Evolutionary conservation across 2,329 filamentous ascomycete genomes (phyloP).

Genomic region (Aureobasidium mangrovei): DNA sequence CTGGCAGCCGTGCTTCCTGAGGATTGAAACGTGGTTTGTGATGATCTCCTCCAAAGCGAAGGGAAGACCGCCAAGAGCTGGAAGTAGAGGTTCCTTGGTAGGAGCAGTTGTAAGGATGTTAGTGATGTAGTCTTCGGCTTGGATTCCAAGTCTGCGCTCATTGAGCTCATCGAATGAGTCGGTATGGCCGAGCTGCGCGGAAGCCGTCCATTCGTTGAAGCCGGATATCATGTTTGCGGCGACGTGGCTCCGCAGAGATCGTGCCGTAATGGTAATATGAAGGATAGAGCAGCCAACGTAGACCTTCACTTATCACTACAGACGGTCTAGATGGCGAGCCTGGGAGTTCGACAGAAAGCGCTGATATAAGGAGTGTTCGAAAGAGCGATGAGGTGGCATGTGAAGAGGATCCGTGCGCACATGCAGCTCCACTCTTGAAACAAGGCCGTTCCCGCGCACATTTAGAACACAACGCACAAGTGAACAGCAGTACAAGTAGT

Average conservation of each 20-base stretch:
- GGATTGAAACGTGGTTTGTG: constrained; percentile 63
- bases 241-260: not conserved
- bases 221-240: constrained; percentile 32
- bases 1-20: constrained; percentile 58
- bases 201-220: constrained; percentile 50
- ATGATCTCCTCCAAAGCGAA: constrained; percentile 68
- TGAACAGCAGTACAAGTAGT: not conserved
- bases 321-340: not conserved
- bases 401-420: constrained; percentile 6
- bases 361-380: constrained; percentile 3
- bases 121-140: constrained; percentile 82
- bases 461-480: not conserved
- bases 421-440: not conserved
- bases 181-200: constrained; percentile 40
- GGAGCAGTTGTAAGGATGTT: constrained; percentile 62
- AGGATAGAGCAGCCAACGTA: too few relatives aligned
- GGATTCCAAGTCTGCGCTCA: constrained; percentile 69
- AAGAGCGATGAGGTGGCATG: constrained; percentile 4
- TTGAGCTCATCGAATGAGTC: constrained; percentile 62
- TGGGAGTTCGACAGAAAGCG: not conserved
- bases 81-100: constrained; percentile 76
- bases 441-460: not conserved
- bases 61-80: constrained; percentile 81
- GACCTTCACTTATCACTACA: not conserved
- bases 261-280: not conserved